These are phyloP conservation scores for Paramecium biaurelia DNA, from an alignment of 73 alveolate species.

Conservation along the genomic window DNA sequence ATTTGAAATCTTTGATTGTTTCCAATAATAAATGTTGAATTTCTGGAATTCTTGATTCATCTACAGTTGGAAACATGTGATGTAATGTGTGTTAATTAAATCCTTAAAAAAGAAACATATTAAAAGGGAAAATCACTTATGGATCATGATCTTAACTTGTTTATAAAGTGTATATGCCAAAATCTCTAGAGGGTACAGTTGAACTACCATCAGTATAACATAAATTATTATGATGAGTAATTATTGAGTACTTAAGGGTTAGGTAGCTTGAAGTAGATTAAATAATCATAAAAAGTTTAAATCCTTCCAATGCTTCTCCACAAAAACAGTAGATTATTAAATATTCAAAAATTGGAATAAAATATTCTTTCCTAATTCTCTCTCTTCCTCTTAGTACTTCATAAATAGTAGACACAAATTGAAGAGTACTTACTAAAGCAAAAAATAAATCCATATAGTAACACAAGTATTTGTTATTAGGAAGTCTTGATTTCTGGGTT, in stretches of 20 bases:
- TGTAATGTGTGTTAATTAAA: not conserved
- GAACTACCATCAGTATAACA: not conserved
- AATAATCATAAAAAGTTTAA: not conserved
- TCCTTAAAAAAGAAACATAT: not conserved
- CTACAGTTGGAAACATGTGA: constrained; percentile 9
- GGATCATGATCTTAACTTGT: not conserved
- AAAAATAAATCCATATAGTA: not conserved
- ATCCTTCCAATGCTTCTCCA: not conserved
- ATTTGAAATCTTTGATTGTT: not conserved
- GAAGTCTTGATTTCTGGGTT: not conserved
- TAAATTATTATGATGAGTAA: not conserved
- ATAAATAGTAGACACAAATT: not conserved
- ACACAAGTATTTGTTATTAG: not conserved
- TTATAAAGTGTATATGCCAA: constrained; percentile 4
- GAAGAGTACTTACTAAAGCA: not conserved
- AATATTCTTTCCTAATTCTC: not conserved
- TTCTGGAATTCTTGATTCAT: constrained; percentile 19
- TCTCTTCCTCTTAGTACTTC: not conserved
- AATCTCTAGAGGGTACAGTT: not conserved
- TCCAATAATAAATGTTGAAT: not conserved
- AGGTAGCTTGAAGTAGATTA: not conserved
- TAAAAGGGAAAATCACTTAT: not conserved
- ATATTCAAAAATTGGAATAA: not conserved
- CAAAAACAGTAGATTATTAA: not conserved
- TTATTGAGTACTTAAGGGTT: not conserved